Evolutionary conservation across 2,329 filamentous ascomycete species (phyloP).

Genomic region (Aspergillus sp.): DNA sequence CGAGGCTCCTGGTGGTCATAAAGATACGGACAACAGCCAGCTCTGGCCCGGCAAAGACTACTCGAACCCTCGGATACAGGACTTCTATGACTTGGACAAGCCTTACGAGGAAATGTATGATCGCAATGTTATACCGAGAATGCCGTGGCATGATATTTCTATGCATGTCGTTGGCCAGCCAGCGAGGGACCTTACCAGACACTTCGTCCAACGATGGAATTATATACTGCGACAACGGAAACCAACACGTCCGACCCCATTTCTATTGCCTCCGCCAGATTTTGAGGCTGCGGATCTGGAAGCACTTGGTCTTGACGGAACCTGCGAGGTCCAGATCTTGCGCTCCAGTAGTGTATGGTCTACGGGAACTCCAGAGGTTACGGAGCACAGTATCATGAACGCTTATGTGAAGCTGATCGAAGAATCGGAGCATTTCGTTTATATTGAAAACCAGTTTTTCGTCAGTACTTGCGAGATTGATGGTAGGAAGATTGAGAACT

Average conservation of each 20-base stretch:
- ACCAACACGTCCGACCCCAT: slow-evolving; percentile 88
- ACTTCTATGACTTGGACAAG: slow-evolving; percentile 89
- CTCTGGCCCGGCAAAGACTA: slow-evolving; percentile 98
- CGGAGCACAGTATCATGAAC: slow-evolving; percentile 92
- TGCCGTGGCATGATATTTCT: slow-evolving; percentile 98
- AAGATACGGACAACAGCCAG: slow-evolving; percentile 89
- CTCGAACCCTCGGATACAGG: slow-evolving; percentile 90
- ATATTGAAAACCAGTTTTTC: slow-evolving; percentile 99
- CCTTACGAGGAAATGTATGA: slow-evolving; percentile 99
- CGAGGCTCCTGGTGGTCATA: slow-evolving; percentile 71
- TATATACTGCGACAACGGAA: slow-evolving; percentile 91
- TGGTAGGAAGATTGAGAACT: slow-evolving; percentile 83
- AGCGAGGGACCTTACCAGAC: slow-evolving; percentile 86
- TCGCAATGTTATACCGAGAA: slow-evolving; percentile 79
- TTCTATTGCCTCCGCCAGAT: slow-evolving; percentile 89
- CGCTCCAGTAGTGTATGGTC: slow-evolving; percentile 92
- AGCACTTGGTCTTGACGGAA: slow-evolving; percentile 82
- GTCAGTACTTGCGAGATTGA: slow-evolving; percentile 89
- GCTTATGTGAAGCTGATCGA: slow-evolving; percentile 94
- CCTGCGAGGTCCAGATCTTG: slow-evolving; percentile 93
- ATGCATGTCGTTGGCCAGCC: slow-evolving; percentile 99
- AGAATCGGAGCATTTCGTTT: slow-evolving; percentile 93
- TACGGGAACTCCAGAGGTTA: slow-evolving; percentile 76
- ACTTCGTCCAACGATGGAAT: slow-evolving; percentile 98
- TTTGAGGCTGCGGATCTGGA: slow-evolving; percentile 84